Base-by-base conservation (phyloP, 129 eudicot genomes). In the Flaveria bidentis region DNA sequence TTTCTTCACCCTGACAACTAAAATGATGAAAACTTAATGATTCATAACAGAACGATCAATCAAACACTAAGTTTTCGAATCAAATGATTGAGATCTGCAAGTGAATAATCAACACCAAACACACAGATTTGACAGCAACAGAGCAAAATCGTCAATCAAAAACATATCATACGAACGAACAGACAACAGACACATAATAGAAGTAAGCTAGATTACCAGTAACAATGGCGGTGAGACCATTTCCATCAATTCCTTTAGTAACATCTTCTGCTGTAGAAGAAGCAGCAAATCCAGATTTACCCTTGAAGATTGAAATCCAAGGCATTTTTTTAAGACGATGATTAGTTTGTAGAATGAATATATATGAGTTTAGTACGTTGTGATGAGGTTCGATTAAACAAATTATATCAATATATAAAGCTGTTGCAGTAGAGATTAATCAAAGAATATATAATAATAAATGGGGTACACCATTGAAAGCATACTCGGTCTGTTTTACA, bases 141-240 rank as follows among this genome's bases (percentile, higher is more conserved):
- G 22, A 20, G 22, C 22, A 20, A 20, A 20, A 0, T 20, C 22
- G 22, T 20, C 22, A 20, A 20, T 20, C 22, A 20, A 20, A 20
- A 20, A 20, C 22, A 20, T 20, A 20, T 20, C 22, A 20, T 30
- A 28, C 6, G n/a, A 49, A 46, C 45, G 45, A 60, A 28, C n/a
- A 52, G 5, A 64, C 63, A 18, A 39, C 28, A 67, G 15, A 26
- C 33, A 70, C 9, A 9, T 10, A 45, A 11, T 1, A 49, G 16
- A 62, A 14, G 53, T 33, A 67, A 69, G 22, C 0, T 20, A 20
- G 17, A 6, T 50, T 51, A 92, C 98, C 98, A 33, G 98, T 90
- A 82, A 93, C 87, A 56, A 90, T 83, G 49, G 98, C 98, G 52
- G 98, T 90, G 64, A 92, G 92, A 33, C 90, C 96, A 75, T 84